These are phyloP conservation scores for Phialophora chinensis DNA, from an alignment of 2,329 filamentous ascomycete genomes.

Conservation along the genomic window DNA sequence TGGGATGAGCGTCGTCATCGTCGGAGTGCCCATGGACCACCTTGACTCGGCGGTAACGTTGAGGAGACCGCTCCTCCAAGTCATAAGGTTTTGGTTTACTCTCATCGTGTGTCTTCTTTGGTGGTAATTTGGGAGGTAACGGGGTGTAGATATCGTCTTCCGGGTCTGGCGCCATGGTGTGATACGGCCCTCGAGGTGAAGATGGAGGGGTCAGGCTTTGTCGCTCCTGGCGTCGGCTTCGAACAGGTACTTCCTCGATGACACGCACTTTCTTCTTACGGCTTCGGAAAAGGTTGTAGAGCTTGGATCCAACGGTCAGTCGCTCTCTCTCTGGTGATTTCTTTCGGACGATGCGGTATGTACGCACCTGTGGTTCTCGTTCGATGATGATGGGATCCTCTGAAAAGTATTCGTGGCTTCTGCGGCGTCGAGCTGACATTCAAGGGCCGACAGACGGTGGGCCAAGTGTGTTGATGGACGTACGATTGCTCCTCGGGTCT, in stretches of 20 bases:
- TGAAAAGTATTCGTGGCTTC: conserved; percentile 24
- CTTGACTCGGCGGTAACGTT: conserved; percentile 25
- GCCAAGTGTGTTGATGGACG: neutral
- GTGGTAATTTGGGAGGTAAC: conserved; percentile 32
- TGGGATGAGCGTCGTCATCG: conserved; percentile 33
- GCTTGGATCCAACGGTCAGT: conserved; percentile 33
- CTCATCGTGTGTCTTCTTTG: conserved; percentile 20
- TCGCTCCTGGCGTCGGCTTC: conserved; percentile 28
- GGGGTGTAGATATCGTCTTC: conserved; percentile 31
- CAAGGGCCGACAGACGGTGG: conserved; percentile 12
- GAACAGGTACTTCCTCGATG: conserved; percentile 34
- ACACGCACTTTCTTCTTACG: conserved; percentile 32
- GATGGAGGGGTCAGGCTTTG: conserved; percentile 26
- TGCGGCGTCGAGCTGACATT: conserved; percentile 33
- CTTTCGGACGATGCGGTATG: conserved; percentile 27
- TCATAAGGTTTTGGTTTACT: conserved; percentile 17
- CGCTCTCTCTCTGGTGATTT: conserved; percentile 17
- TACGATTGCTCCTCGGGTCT: neutral
- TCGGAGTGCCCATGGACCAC: conserved; percentile 18
- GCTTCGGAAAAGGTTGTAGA: conserved; percentile 34
- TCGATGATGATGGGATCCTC: conserved; percentile 33
- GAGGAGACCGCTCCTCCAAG: conserved; percentile 27
- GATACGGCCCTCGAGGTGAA: conserved; percentile 30
- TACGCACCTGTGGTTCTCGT: conserved; percentile 34
- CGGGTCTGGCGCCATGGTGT: conserved; percentile 27